Conservation (phyloP, 2,329 filamentous ascomycete genomes). For the Allantophomopsis lycopodina region DNA sequence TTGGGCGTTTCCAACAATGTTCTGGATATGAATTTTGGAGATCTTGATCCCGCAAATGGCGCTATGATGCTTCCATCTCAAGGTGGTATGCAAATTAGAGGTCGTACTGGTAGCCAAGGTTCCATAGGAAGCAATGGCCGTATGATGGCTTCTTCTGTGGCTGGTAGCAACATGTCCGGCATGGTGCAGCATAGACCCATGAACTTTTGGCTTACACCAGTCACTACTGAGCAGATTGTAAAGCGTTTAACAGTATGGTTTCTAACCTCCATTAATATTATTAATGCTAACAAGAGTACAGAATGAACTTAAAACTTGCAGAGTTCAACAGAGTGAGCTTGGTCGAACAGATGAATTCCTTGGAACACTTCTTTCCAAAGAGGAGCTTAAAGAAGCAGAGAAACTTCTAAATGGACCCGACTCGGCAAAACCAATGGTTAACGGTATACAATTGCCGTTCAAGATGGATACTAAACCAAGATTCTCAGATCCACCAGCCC, state of each 20-base stretch:
- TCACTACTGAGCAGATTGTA: slow-evolving; percentile 89
- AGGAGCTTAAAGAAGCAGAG: slow-evolving; percentile 45
- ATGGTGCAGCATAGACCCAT: slow-evolving; percentile 61
- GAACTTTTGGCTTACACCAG: slow-evolving; percentile 76
- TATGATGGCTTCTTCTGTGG: slow-evolving; percentile 37
- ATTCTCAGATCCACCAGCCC: slow-evolving; percentile 87
- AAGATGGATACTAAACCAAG: slow-evolving; percentile 67
- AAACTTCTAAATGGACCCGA: slow-evolving; percentile 24
- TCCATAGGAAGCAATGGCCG: slow-evolving; percentile 48
- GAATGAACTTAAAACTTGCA: slow-evolving; percentile 83
- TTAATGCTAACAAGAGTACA: slow-evolving; percentile 23
- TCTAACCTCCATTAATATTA: neutral
- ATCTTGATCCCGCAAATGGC: slow-evolving; percentile 70
- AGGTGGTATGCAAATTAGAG: slow-evolving; percentile 56
- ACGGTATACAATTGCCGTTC: slow-evolving; percentile 28
- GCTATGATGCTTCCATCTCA: slow-evolving; percentile 57
- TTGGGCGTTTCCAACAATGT: slow-evolving; percentile 62
- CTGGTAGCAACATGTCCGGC: slow-evolving; percentile 34
- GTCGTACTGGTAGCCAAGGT: slow-evolving; percentile 54
- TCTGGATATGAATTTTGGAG: slow-evolving; percentile 82
- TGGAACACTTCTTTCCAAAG: slow-evolving; percentile 60
- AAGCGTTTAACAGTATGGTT: slow-evolving; percentile 40
- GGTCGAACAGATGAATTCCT: slow-evolving; percentile 73
- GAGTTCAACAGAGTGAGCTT: slow-evolving; percentile 77
- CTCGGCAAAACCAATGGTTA: slow-evolving; percentile 12